Percentiles rank a stretch among this genome's conserved stretches.
Conservation (phyloP, 208 protist species). For the Trypanosomatidae sp. region DNA sequence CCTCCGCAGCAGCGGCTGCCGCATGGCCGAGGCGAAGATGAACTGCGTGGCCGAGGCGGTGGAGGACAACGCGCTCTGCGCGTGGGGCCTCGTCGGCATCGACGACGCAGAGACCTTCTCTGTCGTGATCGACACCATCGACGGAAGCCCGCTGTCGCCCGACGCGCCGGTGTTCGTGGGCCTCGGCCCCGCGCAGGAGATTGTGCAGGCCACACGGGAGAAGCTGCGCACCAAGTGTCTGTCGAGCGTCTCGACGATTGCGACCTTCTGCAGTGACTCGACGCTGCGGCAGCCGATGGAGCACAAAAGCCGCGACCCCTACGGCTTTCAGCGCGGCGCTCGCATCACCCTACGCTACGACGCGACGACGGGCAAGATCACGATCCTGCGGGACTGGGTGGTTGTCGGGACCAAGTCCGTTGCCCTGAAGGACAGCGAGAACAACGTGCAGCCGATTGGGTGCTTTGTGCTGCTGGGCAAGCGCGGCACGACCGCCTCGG, state of each 20-base stretch:
- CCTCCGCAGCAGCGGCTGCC: slow-evolving; percentile 78
- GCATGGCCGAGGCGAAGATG: slow-evolving; percentile 63
- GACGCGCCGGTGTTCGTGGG: slow-evolving; percentile 78
- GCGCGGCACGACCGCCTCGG: slow-evolving; percentile 48
- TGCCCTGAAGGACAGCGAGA: slow-evolving; percentile 32
- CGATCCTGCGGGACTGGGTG: slow-evolving; percentile 78
- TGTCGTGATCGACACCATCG: slow-evolving; percentile 63
- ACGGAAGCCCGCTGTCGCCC: slow-evolving; percentile 49
- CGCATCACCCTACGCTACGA: slow-evolving; percentile 81
- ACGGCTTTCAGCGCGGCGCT: slow-evolving; percentile 69
- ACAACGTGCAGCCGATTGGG: slow-evolving; percentile 26
- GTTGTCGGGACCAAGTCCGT: slow-evolving; percentile 53
- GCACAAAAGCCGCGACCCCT: slow-evolving; percentile 47
- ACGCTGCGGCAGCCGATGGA: slow-evolving; percentile 59
- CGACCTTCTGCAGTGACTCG: slow-evolving; percentile 74
- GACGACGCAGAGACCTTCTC: slow-evolving; percentile 45
- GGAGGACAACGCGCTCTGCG: slow-evolving; percentile 68
- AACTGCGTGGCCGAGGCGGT: slow-evolving; percentile 74
- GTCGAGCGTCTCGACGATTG: slow-evolving; percentile 27
- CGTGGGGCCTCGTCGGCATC: slow-evolving; percentile 76
- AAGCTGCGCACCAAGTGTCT: slow-evolving; percentile 65
- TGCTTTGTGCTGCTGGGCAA: slow-evolving; percentile 85
- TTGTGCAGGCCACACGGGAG: slow-evolving; percentile 63
- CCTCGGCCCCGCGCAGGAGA: slow-evolving; percentile 52
- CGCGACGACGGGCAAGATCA: slow-evolving; percentile 30